Evolutionary conservation across 169 alveolate species (phyloP), one percentile per base, ranked within the genome.

Genomic region (Perkinsus chesapeaki): DNA sequence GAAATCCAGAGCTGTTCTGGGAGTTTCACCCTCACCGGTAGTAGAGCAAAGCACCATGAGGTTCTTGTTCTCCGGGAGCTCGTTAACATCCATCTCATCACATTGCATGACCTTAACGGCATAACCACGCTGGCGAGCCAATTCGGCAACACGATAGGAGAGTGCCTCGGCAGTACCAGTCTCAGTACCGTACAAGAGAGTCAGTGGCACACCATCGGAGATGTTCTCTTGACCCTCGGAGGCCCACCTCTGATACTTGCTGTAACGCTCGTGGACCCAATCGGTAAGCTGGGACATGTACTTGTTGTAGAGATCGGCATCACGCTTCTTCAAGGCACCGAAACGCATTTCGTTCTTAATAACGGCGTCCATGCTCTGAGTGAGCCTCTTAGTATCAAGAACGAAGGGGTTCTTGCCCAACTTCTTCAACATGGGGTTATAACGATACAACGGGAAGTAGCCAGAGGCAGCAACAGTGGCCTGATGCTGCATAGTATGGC

Each of bases 381-480:
- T 94, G 92, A 94, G 92, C 39, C 90, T 93, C 39, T 94, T 94
- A 16, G 95, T 73, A 91, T 94, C 96, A 39, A 94, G 93, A 16
- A 92, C 92, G 92, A 94, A 93, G 38, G 95, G 94, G 39, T 93
- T 92, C 48, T 94, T 91, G 10, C 93, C 95, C 39, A 48, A 73
- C 72, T 47, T 91, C 91, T 92, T 91, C 72, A 93, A n/a, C 39
- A 73, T 94, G 39, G 96, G 96, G 93, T 94, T 94, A 60, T 72
- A 94, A 36, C 95, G 93, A 91, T 94, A 95, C 91, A 95, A 48
- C 39, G 95, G 96, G 96, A 95, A 95, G 92, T 95, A 95, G 0
- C 96, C 96, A 90, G 95, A 93, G 91, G 93, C 96, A n/a, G 94
- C 96, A 3, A 95, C 96, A 31, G 93, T 91, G 73, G 93, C 82